phyloP scores from a whole-genome alignment of 2,329 filamentous ascomycete species.

The Colletotrichum spinosum region DNA sequence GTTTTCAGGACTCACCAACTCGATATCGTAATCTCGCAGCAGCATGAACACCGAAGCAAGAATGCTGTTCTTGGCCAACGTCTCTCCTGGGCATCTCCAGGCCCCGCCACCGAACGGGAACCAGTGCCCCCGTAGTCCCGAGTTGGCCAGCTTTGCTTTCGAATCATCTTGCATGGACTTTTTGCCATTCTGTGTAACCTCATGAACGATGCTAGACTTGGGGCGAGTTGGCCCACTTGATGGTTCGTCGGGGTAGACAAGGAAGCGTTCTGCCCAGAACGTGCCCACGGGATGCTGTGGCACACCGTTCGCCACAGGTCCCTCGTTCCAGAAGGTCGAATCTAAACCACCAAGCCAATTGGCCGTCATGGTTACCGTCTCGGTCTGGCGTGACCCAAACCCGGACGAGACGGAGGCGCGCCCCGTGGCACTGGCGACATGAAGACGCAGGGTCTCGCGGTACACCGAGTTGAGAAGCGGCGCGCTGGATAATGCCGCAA shows the following conservation, averaged over 20 bases:
- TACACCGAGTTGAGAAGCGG: slow-evolving; percentile 33
- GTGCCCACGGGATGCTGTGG: slow-evolving; percentile 15
- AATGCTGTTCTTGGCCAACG: slow-evolving; percentile 24
- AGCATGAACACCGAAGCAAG: slow-evolving; percentile 4
- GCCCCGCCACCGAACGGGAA: slow-evolving; percentile 31
- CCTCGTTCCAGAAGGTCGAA: slow-evolving; percentile 23
- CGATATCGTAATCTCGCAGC: slow-evolving; percentile 16
- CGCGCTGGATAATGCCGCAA: not conserved
- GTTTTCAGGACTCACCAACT: not conserved
- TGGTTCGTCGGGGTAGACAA: slow-evolving; percentile 36
- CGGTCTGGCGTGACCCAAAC: not conserved
- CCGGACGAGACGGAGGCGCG: not conserved
- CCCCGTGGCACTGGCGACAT: slow-evolving; percentile 18
- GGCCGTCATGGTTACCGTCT: slow-evolving; percentile 6
- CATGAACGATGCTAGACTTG: not conserved
- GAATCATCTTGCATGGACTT: slow-evolving; percentile 4
- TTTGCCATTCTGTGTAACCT: no score
- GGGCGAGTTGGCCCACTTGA: slow-evolving; percentile 33
- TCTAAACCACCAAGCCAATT: slow-evolving; percentile 30
- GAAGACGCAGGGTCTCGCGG: slow-evolving; percentile 22
- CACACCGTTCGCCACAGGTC: not conserved
- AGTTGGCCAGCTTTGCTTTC: slow-evolving; percentile 4
- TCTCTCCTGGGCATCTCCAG: slow-evolving; percentile 32
- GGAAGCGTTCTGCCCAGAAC: slow-evolving; percentile 39
- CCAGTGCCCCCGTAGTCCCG: slow-evolving; percentile 19